These are phyloP conservation scores for Aspergillus jensenii DNA, from an alignment of 2,329 filamentous ascomycete genomes.

Conservation along the genomic window DNA sequence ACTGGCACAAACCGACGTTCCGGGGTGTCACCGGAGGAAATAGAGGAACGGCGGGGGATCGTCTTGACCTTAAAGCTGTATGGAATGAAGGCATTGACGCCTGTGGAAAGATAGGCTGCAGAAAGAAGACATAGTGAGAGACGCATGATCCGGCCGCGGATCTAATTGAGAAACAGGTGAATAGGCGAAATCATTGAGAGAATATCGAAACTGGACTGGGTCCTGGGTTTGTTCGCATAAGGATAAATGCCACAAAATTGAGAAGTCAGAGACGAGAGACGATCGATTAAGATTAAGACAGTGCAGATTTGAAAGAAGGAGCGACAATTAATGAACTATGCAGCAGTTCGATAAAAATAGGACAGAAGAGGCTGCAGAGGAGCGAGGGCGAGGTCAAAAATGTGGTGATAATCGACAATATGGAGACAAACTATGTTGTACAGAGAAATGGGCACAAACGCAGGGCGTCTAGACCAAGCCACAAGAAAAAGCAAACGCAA, in stretches of 20 bases:
- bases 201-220: not conserved
- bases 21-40: constrained; percentile 20
- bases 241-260: not conserved
- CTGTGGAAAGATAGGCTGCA: constrained; percentile 30
- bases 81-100: constrained; percentile 46
- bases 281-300: not conserved
- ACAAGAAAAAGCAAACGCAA: not conserved
- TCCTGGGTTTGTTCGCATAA: not conserved
- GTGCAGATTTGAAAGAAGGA: not conserved
- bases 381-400: not conserved
- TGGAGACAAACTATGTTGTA: constrained; percentile 2
- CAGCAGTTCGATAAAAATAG: constrained; percentile 6
- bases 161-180: constrained; percentile 5
- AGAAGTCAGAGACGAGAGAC: not conserved
- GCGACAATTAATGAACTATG: constrained; percentile 1
- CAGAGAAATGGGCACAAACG: constrained; percentile 1
- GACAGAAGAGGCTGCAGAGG: constrained; percentile 1
- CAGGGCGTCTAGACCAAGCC: not conserved
- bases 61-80: constrained; percentile 30
- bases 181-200: constrained; percentile 8
- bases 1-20: constrained; percentile 36
- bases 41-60: constrained; percentile 16
- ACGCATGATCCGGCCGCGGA: constrained; percentile 33
- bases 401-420: not conserved
- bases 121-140: constrained; percentile 37